Percentiles rank a stretch among this genome's conserved stretches.
Evolutionary conservation across 192 early-diverging fungal genomes (phyloP).

Genomic region (Mortierella hygrophila): DNA sequence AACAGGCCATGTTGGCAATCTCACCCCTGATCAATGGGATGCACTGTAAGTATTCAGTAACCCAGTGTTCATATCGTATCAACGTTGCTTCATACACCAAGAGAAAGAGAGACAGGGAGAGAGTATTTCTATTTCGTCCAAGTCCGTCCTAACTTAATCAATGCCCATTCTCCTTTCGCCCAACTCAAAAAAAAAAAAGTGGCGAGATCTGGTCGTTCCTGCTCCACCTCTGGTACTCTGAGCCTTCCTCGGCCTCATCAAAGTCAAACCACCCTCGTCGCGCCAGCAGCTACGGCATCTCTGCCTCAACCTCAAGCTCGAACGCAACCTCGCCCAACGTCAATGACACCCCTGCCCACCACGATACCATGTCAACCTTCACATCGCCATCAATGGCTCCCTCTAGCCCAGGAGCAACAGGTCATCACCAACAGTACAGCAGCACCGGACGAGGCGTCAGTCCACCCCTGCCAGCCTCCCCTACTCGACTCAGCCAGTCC

Average conservation of each 20-base stretch:
- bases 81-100: neutral
- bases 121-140: neutral
- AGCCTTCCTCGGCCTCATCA: conserved; percentile 26
- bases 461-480: conserved; percentile 35
- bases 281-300: conserved; percentile 22
- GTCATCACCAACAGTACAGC: neutral
- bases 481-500: conserved; percentile 38
- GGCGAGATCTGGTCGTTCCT: conserved; percentile 55
- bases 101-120: neutral
- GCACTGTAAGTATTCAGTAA: conserved; percentile 31
- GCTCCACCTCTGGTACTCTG: conserved; percentile 53
- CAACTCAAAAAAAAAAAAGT: conserved; percentile 19
- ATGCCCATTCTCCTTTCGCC: conserved; percentile 2
- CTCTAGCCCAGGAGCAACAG: conserved; percentile 21
- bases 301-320: neutral
- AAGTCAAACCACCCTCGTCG: conserved; percentile 25
- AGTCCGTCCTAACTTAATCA: neutral
- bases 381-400: conserved; percentile 16
- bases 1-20: conserved; percentile 40
- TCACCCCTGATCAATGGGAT: conserved; percentile 49
- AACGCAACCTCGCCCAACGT: neutral
- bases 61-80: neutral
- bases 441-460: conserved; percentile 20
- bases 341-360: neutral
- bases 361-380: neutral